Evolutionary conservation across 176 grass and related monocot genomes (phyloP).

Genomic region (Otatea glauca): DNA sequence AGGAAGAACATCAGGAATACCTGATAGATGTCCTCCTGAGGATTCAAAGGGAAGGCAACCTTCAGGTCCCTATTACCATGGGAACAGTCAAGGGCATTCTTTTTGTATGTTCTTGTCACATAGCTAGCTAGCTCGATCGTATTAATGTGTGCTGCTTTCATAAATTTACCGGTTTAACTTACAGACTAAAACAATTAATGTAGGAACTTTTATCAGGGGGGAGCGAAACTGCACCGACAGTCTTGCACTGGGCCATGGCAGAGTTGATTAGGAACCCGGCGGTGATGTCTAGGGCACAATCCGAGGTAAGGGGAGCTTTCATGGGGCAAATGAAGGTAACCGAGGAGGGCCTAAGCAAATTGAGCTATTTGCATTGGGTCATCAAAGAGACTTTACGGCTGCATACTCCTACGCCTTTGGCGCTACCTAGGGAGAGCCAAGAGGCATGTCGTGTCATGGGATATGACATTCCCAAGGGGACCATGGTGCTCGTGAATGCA

Average conservation of each 20-base stretch:
- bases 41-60: too few species aligned
- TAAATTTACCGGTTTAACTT: too few species aligned
- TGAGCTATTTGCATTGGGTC: not conserved
- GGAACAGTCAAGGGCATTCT: too few species aligned
- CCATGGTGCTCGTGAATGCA: not conserved
- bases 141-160: too few species aligned
- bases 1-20: too few species aligned
- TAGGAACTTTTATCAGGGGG: not conserved
- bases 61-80: too few species aligned
- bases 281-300: constrained; percentile 1
- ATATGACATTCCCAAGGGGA: not conserved
- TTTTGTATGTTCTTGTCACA: too few species aligned
- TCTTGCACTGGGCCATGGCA: not conserved
- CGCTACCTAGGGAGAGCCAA: not conserved
- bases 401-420: rapidly evolving
- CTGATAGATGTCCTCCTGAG: too few species aligned
- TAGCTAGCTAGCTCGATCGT: too few species aligned
- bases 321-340: not conserved
- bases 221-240: not conserved
- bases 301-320: not conserved
- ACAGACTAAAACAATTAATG: too few species aligned
- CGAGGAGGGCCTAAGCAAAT: not conserved
- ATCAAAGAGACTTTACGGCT: not conserved
- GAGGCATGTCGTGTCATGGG: not conserved
- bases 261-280: not conserved